Conservation (phyloP, 257 asterid genomes). For the Leptodermis oblonga region DNA sequence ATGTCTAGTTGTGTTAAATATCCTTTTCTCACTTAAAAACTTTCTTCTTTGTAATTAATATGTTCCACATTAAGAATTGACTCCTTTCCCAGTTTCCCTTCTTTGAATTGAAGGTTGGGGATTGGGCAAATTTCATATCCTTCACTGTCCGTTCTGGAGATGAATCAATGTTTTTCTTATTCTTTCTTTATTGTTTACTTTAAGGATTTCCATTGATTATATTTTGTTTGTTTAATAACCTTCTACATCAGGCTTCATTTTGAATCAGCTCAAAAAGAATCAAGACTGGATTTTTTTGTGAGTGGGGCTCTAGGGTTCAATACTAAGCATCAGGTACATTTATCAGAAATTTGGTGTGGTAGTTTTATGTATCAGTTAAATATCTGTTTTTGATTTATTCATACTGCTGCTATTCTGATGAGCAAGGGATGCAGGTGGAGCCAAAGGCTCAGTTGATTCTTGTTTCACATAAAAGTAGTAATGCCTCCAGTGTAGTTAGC, state of each 20-base stretch:
- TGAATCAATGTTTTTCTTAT: neutral
- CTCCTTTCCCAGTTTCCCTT: neutral
- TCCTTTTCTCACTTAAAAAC: neutral
- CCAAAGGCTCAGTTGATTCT: slow-evolving; percentile 80
- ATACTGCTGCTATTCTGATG: slow-evolving; percentile 14
- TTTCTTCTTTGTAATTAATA: neutral
- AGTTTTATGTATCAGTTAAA: neutral
- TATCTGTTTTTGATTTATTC: neutral
- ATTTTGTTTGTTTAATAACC: neutral
- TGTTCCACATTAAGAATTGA: neutral
- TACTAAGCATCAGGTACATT: slow-evolving; percentile 77
- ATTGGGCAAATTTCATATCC: neutral
- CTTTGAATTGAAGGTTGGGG: neutral
- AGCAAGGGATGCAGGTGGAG: slow-evolving; percentile 47
- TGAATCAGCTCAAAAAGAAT: slow-evolving; percentile 60
- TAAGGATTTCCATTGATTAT: neutral
- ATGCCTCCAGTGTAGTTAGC: slow-evolving; percentile 21
- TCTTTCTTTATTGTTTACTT: neutral
- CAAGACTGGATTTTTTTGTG: slow-evolving; percentile 49
- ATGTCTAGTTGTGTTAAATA: slow-evolving; percentile 8
- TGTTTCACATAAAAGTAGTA: slow-evolving; percentile 38
- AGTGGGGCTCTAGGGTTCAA: slow-evolving; percentile 90
- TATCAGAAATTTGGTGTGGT: slow-evolving; percentile 8
- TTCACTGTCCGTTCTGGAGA: neutral
- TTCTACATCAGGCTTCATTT: slow-evolving; percentile 53